Base-by-base conservation (phyloP, 2,329 filamentous ascomycete genomes). In the Uncinocarpus reesii region DNA sequence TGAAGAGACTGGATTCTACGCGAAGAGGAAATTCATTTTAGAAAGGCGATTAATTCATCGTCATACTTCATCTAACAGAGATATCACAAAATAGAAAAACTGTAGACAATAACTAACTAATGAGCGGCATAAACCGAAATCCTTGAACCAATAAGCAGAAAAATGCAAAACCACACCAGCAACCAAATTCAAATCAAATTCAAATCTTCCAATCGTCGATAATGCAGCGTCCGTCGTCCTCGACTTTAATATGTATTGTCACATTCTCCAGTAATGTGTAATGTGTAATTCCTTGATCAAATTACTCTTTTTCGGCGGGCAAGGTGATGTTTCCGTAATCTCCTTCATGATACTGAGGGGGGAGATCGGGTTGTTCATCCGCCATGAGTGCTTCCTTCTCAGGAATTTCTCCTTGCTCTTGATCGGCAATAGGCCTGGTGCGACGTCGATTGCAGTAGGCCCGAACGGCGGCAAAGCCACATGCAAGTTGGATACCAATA, bases 401-500 rank as follows among this genome's bases (percentile, higher is more conserved):
- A n/a, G 59, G 55, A 24, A 58, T 59, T n/a, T 62, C 60, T 15
- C 64, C 67, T 28, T 62, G 55, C 50, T 68, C 66, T 48, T 59
- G 54, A 29, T 57, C 56, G 34, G 58, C 55, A 44, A 55, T 53
- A 47, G 62, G 58, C 40, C 56, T 48, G 23, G 53, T 55, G 21
- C 57, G 52, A 41, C 58, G 58, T 18, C 64, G 62, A 42, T 62
- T 66, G 55, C 63, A 65, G 49, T 64, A 65, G 42, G 64, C 60
- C 69, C 71, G 72, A 38, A 73, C 42, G 57, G 68, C 71, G 24
- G 70, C 61, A 35, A 71, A 62, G 24, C 63, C 55, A 57, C 72
- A 69, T 24, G 70, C 70, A 37, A 72, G 60, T n/a, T 73, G 56
- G 66, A 72, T 70, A 40, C 70, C 71, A 36, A 73, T 54, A 7